Evolutionary conservation across 306 rosid genomes (phyloP).

Genomic region (Fragaria ananassa): DNA sequence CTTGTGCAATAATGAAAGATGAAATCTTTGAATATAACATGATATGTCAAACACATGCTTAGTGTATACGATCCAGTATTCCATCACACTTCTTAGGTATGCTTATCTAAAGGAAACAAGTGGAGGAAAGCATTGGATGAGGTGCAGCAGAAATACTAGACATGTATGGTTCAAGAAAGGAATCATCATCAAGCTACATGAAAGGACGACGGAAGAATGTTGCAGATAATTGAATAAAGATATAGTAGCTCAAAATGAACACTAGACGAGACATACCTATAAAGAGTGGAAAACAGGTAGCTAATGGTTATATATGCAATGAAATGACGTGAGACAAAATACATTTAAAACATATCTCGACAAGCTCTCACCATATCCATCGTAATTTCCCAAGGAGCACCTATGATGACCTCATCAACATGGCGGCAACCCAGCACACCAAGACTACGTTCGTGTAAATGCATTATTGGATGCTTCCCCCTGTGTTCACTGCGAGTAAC

Average conservation of each 20-base stretch:
- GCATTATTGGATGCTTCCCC: constrained; percentile 89
- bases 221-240: not conserved
- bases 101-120: not conserved
- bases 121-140: not conserved
- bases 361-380: constrained; percentile 74
- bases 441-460: constrained; percentile 95
- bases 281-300: not conserved
- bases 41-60: not conserved
- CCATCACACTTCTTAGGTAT: not conserved
- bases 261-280: not conserved
- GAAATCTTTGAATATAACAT: not conserved
- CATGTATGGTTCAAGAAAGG: not conserved
- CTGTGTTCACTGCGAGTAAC: constrained; percentile 60
- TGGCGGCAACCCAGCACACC: constrained; percentile 85
- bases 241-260: not conserved
- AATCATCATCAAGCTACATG: not conserved
- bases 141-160: not conserved
- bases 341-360: not conserved
- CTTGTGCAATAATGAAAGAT: not conserved
- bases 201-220: not conserved
- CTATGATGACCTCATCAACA: constrained; percentile 97
- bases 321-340: not conserved
- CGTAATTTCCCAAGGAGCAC: constrained; percentile 92
- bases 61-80: not conserved
- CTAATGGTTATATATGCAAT: not conserved